Base-by-base conservation (phyloP, 495 filamentous ascomycete genomes). In the Rhypophila decipiens region DNA sequence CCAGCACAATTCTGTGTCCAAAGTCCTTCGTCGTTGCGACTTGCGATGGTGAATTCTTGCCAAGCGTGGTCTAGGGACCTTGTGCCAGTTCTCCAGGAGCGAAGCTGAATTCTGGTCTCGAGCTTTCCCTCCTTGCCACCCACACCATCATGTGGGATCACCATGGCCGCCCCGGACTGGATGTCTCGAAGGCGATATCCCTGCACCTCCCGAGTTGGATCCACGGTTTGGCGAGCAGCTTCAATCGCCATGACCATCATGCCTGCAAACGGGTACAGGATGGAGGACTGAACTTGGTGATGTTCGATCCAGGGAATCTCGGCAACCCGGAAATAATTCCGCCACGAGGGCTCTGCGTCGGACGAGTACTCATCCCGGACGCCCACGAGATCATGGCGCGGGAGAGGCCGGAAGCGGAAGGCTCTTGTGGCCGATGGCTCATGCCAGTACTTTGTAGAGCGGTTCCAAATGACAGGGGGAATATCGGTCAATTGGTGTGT, bases 311-410 rank as follows among this genome's bases (percentile, higher is more conserved):
- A 76, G 0, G 72, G 71, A 11, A 65, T 50, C 37, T 74, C 61
- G 3, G 44, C 29, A 3, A 65, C 42, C 1, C 60, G 49, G 1
- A 76, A 42, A 19, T 60, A 71, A 46, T 75, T 75, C 34, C 73
- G 57, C 75, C 76, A 80, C 2, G 50, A 44, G 0, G 73, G 69
- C 35, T 73, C 64, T 0, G 61, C n/a, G 15, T 59, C 47, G 2
- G 52, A 61, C 0, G 53, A 65, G 27, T 69, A 69, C 0, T 52
- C 39, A 0, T 64, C 38, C 0, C 60, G 63, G 0, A 47, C 49
- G 2, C 76, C 76, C 2, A 80, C 62, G 1, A 79, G 45, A 22
- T 69, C 66, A 49, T 77, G 75, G 19, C 69, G 62, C n/a, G 61
- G 58, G 27, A 44, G 55, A 21, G 57, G 49, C 11, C 69, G 67